Evolutionary conservation across 106 monocot genomes (phyloP).

Genomic region (Dactylorhiza incarnata): DNA sequence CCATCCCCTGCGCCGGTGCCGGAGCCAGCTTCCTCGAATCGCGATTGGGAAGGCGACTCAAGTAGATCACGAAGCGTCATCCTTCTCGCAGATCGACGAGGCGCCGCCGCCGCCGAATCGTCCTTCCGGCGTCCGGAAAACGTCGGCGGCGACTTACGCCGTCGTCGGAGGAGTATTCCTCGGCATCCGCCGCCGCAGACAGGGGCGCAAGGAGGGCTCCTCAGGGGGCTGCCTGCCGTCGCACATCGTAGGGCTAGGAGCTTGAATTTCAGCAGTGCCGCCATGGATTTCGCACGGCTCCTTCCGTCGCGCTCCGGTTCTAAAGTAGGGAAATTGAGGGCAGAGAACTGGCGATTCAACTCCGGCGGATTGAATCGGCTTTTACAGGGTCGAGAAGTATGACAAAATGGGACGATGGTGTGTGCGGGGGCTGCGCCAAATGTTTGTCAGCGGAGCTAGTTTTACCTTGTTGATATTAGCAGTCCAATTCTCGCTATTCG

Average conservation of each 20-base stretch:
- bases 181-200: neutral
- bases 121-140: neutral
- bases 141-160: neutral
- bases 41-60: neutral
- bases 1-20: neutral
- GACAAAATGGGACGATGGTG: too few relatives aligned
- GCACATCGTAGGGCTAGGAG: neutral
- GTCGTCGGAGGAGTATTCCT: neutral
- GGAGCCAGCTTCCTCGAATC: neutral
- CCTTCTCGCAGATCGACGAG: neutral
- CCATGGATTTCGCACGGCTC: neutral
- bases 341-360: too few relatives aligned
- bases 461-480: too few relatives aligned
- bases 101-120: neutral
- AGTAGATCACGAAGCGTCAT: neutral
- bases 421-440: too few relatives aligned
- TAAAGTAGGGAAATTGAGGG: too few relatives aligned
- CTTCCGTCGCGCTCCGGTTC: too few relatives aligned
- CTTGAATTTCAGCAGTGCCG: slow-evolving; percentile 3
- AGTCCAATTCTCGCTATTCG: too few relatives aligned
- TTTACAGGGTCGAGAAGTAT: too few relatives aligned
- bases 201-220: neutral
- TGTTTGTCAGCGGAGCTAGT: too few relatives aligned
- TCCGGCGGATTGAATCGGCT: too few relatives aligned
- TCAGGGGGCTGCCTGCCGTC: neutral